phyloP scores from a whole-genome alignment of 1,139 yeast species.

The Magnusiomyces sp. region DNA sequence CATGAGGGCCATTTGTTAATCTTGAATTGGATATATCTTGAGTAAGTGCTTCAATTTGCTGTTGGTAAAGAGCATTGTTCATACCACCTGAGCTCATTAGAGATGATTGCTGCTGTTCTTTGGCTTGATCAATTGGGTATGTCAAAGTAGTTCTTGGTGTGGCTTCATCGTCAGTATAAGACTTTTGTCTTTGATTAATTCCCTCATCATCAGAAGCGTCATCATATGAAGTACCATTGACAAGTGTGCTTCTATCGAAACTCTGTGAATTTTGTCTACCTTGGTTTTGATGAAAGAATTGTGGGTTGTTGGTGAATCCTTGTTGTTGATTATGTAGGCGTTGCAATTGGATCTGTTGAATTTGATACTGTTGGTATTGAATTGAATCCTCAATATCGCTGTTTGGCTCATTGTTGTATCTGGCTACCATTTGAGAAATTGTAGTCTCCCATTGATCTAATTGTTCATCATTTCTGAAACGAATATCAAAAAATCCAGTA shows the following conservation, averaged over 20 bases:
- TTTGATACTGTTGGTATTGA: conserved; percentile 17
- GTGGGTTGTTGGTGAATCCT: not conserved
- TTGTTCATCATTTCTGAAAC: conserved; percentile 31
- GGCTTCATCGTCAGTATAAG: not conserved
- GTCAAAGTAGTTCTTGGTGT: conserved; percentile 2
- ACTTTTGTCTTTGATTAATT: not conserved
- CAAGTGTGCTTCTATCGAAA: conserved; percentile 1
- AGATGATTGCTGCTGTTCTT: not conserved
- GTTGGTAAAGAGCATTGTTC: not conserved
- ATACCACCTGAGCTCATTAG: not conserved
- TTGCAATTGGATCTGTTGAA: conserved; percentile 22
- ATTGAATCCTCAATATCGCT: conserved; percentile 10
- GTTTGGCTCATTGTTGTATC: no score
- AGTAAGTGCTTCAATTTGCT: no score
- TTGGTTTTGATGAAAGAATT: not conserved
- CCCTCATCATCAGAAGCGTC: conserved; percentile 14
- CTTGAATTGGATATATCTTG: no score
- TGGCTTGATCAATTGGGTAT: conserved; percentile 4
- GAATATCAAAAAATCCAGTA: conserved; percentile 31
- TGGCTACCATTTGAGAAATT: conserved; percentile 24
- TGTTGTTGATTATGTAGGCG: not conserved
- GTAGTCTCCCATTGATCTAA: conserved; percentile 31
- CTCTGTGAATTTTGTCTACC: not conserved
- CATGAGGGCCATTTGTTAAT: no score
- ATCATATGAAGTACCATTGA: conserved; percentile 14